phyloP scores from a whole-genome alignment of 768 basidiomycete genomes.

The Boletus rubroflammeus region DNA sequence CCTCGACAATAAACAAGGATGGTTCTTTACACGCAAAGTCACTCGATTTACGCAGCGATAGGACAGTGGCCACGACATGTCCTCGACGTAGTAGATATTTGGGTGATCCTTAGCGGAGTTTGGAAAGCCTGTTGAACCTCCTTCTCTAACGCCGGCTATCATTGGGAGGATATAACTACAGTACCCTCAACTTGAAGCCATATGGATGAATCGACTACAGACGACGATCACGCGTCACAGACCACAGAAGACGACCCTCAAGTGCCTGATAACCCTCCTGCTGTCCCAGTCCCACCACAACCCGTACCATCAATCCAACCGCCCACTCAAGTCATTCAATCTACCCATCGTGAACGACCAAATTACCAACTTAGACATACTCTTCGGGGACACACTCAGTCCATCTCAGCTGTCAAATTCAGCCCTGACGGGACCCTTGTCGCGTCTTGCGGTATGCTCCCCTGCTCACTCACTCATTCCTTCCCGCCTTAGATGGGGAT shows the following conservation, averaged over 20 bases:
- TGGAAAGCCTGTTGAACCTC: too few relatives aligned
- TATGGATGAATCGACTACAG: slow-evolving; percentile 47
- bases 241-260: slow-evolving; percentile 85
- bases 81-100: neutral
- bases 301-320: slow-evolving; percentile 30
- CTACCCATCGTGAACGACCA: slow-evolving; percentile 43
- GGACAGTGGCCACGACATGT: slow-evolving; percentile 16
- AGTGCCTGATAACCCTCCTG: slow-evolving; percentile 57
- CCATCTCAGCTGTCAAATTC: slow-evolving; percentile 88
- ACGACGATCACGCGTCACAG: slow-evolving; percentile 70
- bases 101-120: neutral
- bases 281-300: slow-evolving; percentile 36
- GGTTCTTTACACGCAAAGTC: neutral
- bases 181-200: too few relatives aligned
- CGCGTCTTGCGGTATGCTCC: slow-evolving; percentile 77
- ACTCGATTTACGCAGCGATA: neutral
- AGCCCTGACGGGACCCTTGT: slow-evolving; percentile 82
- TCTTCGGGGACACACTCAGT: slow-evolving; percentile 73
- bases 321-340: slow-evolving; percentile 30
- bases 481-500: neutral
- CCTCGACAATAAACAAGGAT: neutral
- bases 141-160: too few relatives aligned
- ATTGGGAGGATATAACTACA: too few relatives aligned
- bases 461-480: neutral
- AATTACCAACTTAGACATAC: slow-evolving; percentile 67